Evolutionary conservation across 1,284 basidiomycete species (phyloP), one percentile per base, ranked within the genome.

Genomic region (Tetrapyrgos nigripes): DNA sequence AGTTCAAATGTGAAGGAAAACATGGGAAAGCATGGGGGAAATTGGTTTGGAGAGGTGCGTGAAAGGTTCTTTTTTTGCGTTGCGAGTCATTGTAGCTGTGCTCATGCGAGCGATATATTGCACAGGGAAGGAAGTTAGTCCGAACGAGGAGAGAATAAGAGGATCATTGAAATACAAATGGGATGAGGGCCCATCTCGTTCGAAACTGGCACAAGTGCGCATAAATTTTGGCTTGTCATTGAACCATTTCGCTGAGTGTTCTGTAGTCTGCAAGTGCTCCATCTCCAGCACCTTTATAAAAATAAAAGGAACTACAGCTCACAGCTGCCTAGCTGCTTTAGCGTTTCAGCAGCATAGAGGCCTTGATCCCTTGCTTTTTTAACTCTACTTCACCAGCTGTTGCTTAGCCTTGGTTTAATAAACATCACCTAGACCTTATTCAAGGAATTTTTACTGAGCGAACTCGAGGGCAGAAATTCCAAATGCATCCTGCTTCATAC

Each of bases 11-110:
- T 43, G 85, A 87, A 64, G 89, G 90, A n/a, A 78, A 72, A 29
- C 86, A 90, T 63, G 92, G 91, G 3, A 91, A 88, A 68, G 91
- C 84, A 11, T 93, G 89, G 89, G 92, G 92, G 4, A 78, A 80
- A 58, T 72, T 92, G 11, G 80, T 85, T 55, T 94, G 92, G 91
- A 85, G 81, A 78, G 91, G 92, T 92, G 46, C 56, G 88, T 73
- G 26, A 24, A n/a, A n/a, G 1, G 40, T 40, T 40, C 24, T 37
- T 52, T 19, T 24, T 44, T 13, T 37, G 37, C 4, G 17, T 24
- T 9, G 43, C 33, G 26, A n/a, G 33, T 24, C n/a, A 40, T 27
- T 48, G 17, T 27, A 57, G 44, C 57, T 35, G 24, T 52, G 43
- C 19, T 24, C 21, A 24, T 28, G 21, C 28, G 37, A 53, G 24